These are phyloP conservation scores for Rugonectria rugulosa DNA, from an alignment of 2,329 filamentous ascomycete genomes.

Conservation along the genomic window DNA sequence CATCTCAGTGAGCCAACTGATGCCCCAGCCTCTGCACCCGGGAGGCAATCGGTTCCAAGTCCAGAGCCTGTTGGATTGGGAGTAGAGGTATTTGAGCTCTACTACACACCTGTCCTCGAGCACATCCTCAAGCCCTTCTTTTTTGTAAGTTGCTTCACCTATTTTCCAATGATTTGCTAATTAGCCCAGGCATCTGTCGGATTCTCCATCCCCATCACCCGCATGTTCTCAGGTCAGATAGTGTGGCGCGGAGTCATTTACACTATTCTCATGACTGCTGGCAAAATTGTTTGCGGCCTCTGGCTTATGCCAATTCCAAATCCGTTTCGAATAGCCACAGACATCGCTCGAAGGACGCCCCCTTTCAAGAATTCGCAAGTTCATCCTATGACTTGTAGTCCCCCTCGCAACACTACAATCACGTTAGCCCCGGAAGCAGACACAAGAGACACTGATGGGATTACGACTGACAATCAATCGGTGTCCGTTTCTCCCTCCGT, in stretches of 20 bases:
- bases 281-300: conserved; percentile 66
- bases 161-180: neutral
- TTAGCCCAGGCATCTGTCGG: conserved; percentile 65
- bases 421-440: neutral
- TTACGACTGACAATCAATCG: neutral
- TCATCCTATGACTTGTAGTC: conserved; percentile 9
- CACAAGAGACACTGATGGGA: neutral
- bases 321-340: neutral
- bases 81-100: conserved; percentile 7
- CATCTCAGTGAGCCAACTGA: neutral
- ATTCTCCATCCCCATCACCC: conserved; percentile 77
- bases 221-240: conserved; percentile 69
- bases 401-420: conserved; percentile 21
- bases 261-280: conserved; percentile 71
- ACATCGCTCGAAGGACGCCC: neutral
- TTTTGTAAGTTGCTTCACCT: conserved; percentile 60
- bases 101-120: conserved; percentile 49
- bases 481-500: neutral
- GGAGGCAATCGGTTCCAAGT: neutral
- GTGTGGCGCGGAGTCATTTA: conserved; percentile 81
- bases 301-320: conserved; percentile 57
- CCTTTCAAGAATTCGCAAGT: neutral
- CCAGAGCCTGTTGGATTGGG: neutral
- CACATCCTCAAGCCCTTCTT: conserved; percentile 74
- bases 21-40: neutral